phyloP scores from a whole-genome alignment of 73 alveolate genomes.

The Tetrahymena borealis region DNA sequence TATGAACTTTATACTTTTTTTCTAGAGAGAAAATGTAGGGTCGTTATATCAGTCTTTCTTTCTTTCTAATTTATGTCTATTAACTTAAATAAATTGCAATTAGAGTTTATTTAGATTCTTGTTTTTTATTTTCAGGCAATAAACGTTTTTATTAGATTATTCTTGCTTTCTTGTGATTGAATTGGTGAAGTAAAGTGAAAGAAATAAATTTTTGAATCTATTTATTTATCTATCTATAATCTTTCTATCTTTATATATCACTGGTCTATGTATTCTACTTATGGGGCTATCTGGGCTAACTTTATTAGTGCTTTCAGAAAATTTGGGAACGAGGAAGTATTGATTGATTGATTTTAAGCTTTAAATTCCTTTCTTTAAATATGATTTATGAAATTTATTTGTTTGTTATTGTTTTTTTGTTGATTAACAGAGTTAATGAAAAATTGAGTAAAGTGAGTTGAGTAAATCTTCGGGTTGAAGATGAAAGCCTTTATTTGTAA shows the following conservation, averaged over 20 bases:
- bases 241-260: too few species aligned
- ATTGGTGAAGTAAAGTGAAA: background rate
- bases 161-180: background rate
- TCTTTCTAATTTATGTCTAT: too few species aligned
- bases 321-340: too few species aligned
- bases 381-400: background rate
- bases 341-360: too few species aligned
- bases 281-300: too few species aligned
- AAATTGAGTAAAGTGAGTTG: background rate
- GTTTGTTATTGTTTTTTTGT: background rate
- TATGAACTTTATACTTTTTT: background rate
- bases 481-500: background rate
- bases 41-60: background rate
- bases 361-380: too few species aligned
- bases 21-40: background rate
- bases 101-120: background rate
- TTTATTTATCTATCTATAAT: background rate
- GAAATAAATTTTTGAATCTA: background rate
- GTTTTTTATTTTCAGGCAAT: background rate
- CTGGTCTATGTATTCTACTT: too few species aligned
- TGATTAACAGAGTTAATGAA: background rate
- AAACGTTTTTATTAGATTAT: background rate
- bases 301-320: too few species aligned
- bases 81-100: too few species aligned
- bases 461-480: background rate